Base-by-base conservation (phyloP, 352 stramenopile genomes). In the Peronosclerospora sorghi region DNA sequence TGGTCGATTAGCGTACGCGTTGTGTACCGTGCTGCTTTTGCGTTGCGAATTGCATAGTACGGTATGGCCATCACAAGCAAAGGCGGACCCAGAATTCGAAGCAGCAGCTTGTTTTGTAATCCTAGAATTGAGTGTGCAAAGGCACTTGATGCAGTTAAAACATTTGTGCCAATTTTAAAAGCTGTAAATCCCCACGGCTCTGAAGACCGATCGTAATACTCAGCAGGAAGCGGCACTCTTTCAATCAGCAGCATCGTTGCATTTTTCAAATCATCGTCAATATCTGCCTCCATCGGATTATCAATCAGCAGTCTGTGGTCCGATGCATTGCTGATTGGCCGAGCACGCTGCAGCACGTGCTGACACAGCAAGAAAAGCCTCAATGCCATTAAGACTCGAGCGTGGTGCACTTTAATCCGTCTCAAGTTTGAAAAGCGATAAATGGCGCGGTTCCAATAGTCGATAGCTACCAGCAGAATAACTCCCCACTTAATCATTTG, bases 191-290 rank as follows among this genome's bases (percentile, higher is more conserved):
- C 80, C 14, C 71, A 55, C 2, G 77, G 77, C 50, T 93, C 80
- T 7, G 72, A 86, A 15, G 80, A 93, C 10, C 71, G 68, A 43
- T 93, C 77, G 35, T 93, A 84, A 56, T 83, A 89, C 57, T 93
- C 80, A 34, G 71, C 59, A 29, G 80, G 80, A 0, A 93, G 59
- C 8, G 80, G 80, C 43, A 93, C 80, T 14, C 75, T 62, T 38
- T 93, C 77, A 8, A 93, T 61, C 14, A 93, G 57, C 36, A 93
- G 45, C 13, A 69, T 67, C 34, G 76, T 90, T 19, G 80, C 80
- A 36, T 86, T 87, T 52, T 93, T 93, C 24, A 89, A 44, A 49
- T 93, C 73, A 48, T 93, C 80, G 39, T 93, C 79, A 51, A 93
- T 93, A 48, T 92, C 80, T 28, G 76, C 68, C 40, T 89, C 76